phyloP scores from a whole-genome alignment of 768 basidiomycete species.

The Tephrocybe sp. region DNA sequence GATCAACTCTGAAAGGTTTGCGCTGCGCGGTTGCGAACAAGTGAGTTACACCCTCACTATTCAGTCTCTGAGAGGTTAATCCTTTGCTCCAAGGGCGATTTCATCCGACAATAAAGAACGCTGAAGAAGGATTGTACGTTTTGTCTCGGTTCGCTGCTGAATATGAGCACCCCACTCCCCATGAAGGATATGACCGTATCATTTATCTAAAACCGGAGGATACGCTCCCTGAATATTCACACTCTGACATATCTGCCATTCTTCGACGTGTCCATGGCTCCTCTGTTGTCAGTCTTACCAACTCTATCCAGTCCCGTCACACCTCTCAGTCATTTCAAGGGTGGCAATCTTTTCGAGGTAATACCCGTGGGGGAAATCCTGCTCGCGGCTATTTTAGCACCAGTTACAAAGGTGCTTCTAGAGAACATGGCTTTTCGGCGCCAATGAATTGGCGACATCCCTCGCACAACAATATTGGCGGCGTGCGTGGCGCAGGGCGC shows the following conservation, averaged over 20 bases:
- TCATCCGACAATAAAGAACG: slow-evolving; percentile 75
- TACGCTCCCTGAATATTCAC: slow-evolving; percentile 45
- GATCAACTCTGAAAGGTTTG: slow-evolving; percentile 47
- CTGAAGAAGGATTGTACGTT: slow-evolving; percentile 58
- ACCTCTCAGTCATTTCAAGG: slow-evolving; percentile 19
- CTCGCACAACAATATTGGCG: background rate
- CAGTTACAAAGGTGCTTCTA: slow-evolving; percentile 16
- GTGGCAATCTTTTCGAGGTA: slow-evolving; percentile 20
- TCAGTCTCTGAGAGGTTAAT: slow-evolving; percentile 3
- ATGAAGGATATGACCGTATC: slow-evolving; percentile 71
- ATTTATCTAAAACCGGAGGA: slow-evolving; percentile 43
- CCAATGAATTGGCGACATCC: slow-evolving; percentile 9
- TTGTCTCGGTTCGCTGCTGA: slow-evolving; percentile 65
- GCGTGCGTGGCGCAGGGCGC: slow-evolving; percentile 11
- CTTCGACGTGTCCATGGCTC: slow-evolving; percentile 52
- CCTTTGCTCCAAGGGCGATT: slow-evolving; percentile 47
- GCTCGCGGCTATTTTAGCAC: slow-evolving; percentile 22
- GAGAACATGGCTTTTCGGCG: slow-evolving; percentile 12
- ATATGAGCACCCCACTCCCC: slow-evolving; percentile 51
- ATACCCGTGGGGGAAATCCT: slow-evolving; percentile 22
- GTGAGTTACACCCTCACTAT: slow-evolving; percentile 40
- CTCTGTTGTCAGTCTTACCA: slow-evolving; percentile 26
- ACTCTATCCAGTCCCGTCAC: slow-evolving; percentile 7
- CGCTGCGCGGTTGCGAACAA: slow-evolving; percentile 54
- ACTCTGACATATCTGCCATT: slow-evolving; percentile 49